phyloP scores from a whole-genome alignment of 176 grass and related monocot genomes.

The Canna indica region DNA sequence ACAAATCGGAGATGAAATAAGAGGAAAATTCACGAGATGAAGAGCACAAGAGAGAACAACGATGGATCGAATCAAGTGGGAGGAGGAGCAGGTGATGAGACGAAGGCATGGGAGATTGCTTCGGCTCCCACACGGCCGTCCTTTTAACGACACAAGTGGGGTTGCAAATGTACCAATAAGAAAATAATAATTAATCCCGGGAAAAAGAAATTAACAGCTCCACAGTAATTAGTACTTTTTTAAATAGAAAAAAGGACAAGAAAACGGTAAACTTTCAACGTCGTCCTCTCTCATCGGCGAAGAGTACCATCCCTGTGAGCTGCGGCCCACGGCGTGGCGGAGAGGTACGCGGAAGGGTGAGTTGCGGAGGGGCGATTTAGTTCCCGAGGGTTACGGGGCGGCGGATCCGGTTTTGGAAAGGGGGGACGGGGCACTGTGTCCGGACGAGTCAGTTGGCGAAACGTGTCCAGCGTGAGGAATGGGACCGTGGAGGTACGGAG shows the following conservation, averaged over 20 bases:
- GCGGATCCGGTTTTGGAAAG: not conserved
- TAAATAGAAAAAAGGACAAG: not conserved
- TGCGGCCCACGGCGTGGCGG: not conserved
- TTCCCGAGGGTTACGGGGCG: not conserved
- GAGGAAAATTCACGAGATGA: not conserved
- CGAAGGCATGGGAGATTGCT: not conserved
- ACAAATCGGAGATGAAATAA: not conserved
- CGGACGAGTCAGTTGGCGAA: not conserved
- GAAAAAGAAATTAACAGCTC: no score
- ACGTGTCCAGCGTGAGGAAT: not conserved
- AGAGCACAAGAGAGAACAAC: not conserved
- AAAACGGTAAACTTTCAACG: not conserved
- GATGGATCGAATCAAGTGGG: not conserved
- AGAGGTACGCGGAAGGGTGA: accelerated
- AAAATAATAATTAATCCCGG: not conserved
- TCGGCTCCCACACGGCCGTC: not conserved
- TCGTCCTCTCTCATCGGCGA: not conserved
- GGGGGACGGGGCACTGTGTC: not conserved
- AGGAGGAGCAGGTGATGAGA: not conserved
- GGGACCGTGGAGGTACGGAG: not conserved
- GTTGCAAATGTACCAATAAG: not conserved
- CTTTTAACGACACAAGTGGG: not conserved
- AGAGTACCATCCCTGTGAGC: not conserved
- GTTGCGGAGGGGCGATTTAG: not conserved
- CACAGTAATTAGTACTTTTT: no score